A percentile compares a stretch with the other conserved stretches of the same genome.
Evolutionary conservation across 2,329 filamentous ascomycete species (phyloP).

Genomic region (Epichloe bromicola): DNA sequence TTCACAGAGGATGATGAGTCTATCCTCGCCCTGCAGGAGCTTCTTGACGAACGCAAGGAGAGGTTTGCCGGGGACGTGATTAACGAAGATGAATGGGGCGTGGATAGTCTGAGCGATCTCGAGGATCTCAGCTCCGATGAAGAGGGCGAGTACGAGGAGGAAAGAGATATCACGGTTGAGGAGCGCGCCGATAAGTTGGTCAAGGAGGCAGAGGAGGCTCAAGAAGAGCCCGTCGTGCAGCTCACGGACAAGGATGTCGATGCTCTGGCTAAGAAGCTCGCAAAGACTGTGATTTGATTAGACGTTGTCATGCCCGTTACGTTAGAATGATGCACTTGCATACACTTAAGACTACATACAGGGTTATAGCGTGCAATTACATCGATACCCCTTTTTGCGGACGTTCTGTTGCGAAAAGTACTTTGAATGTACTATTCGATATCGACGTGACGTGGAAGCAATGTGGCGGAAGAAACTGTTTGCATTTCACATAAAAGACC

Average conservation of each 20-base stretch:
- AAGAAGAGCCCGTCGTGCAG: conserved; percentile 60
- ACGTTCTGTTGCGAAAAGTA: neutral
- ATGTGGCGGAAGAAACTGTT: too few species aligned
- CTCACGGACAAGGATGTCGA: conserved; percentile 69
- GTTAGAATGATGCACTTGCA: neutral
- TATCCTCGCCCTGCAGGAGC: conserved; percentile 52
- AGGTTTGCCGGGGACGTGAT: conserved; percentile 51
- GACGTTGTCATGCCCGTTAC: neutral
- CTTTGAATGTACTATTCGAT: neutral
- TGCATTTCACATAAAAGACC: too few species aligned
- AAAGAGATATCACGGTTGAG: conserved; percentile 47
- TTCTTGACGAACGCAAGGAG: conserved; percentile 69
- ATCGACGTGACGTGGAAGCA: too few species aligned
- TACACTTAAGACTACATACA: conserved; percentile 5
- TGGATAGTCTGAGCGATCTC: conserved; percentile 78
- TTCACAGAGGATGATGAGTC: conserved; percentile 75
- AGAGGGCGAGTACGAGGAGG: conserved; percentile 54
- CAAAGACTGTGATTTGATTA: conserved; percentile 49
- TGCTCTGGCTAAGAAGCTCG: conserved; percentile 60
- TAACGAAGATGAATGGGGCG: conserved; percentile 68
- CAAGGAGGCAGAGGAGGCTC: conserved; percentile 57
- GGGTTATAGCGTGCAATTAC: conserved; percentile 13
- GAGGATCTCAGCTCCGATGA: conserved; percentile 63
- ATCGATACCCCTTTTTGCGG: conserved; percentile 16
- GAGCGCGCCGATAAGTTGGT: conserved; percentile 56